These are phyloP conservation scores for Allantophomopsis cytisporea DNA, from an alignment of 2,329 filamentous ascomycete species.

Conservation along the genomic window DNA sequence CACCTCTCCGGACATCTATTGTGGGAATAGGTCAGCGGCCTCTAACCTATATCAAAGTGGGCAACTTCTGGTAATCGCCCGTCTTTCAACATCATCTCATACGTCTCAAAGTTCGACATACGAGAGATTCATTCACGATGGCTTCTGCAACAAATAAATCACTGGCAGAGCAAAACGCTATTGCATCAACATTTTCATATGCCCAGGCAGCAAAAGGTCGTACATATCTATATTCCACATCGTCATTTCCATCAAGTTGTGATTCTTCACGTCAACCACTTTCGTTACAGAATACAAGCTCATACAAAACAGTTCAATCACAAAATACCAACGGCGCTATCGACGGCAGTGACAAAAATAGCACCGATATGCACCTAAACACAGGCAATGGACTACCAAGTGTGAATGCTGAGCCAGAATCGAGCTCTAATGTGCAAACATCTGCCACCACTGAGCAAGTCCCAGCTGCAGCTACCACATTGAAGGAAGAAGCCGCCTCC, in stretches of 20 bases:
- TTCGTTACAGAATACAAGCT: no score
- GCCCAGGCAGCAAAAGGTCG: conserved; percentile 88
- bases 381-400: no score
- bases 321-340: no score
- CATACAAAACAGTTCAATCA: no score
- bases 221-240: conserved; percentile 11
- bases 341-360: no score
- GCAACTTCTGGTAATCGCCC: neutral
- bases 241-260: conserved; percentile 14
- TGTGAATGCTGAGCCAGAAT: no score
- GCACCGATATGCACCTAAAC: no score
- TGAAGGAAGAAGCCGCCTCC: no score
- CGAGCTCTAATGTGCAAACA: no score
- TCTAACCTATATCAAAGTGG: conserved; percentile 3
- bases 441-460: no score
- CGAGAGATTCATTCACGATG: conserved; percentile 20
- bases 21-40: conserved; percentile 13
- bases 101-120: neutral
- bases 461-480: no score
- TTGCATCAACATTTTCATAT: conserved; percentile 66
- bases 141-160: conserved; percentile 22
- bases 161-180: conserved; percentile 16
- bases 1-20: conserved; percentile 21
- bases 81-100: neutral
- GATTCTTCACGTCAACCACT: no score